phyloP scores from a whole-genome alignment of 2,329 filamentous ascomycete genomes.

The Paramyrothecium roridum region DNA sequence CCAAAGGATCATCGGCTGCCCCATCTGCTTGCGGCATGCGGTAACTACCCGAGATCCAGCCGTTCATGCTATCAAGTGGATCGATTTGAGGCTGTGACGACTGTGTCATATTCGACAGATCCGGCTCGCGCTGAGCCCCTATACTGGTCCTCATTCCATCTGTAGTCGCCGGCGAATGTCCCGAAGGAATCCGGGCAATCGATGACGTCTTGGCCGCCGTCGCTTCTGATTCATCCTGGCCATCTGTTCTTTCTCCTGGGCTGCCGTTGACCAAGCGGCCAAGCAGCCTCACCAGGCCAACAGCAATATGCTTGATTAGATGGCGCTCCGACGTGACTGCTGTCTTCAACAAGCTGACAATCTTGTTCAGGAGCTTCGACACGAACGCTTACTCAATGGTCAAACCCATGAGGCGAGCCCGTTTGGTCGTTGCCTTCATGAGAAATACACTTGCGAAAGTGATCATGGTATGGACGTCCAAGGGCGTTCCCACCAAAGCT shows the following conservation, averaged over 20 bases:
- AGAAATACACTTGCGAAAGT: slow-evolving; percentile 31
- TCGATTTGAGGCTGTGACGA: no score
- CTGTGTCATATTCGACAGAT: no score
- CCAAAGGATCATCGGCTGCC: no score
- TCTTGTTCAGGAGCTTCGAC: slow-evolving; percentile 23
- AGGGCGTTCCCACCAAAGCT: slow-evolving; percentile 27
- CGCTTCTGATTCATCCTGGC: background rate
- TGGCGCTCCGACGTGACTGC: slow-evolving; percentile 29
- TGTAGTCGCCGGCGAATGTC: background rate
- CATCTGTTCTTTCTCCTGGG: background rate
- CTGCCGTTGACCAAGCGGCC: background rate
- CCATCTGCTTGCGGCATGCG: no score
- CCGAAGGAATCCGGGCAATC: background rate
- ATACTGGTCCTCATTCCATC: no score
- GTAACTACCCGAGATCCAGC: no score
- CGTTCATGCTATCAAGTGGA: no score
- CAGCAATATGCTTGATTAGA: slow-evolving; percentile 31
- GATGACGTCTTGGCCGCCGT: background rate
- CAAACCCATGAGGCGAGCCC: slow-evolving; percentile 27
- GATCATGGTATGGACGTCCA: slow-evolving; percentile 34
- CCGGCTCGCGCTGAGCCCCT: no score
- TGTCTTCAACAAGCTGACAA: slow-evolving; percentile 25
- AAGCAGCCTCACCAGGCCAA: slow-evolving; percentile 31
- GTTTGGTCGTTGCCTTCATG: slow-evolving; percentile 29
- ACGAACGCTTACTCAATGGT: slow-evolving; percentile 28